These are phyloP conservation scores for Pseudogymnoascus sp. DNA, from an alignment of 2,329 filamentous ascomycete genomes.

Conservation along the genomic window DNA sequence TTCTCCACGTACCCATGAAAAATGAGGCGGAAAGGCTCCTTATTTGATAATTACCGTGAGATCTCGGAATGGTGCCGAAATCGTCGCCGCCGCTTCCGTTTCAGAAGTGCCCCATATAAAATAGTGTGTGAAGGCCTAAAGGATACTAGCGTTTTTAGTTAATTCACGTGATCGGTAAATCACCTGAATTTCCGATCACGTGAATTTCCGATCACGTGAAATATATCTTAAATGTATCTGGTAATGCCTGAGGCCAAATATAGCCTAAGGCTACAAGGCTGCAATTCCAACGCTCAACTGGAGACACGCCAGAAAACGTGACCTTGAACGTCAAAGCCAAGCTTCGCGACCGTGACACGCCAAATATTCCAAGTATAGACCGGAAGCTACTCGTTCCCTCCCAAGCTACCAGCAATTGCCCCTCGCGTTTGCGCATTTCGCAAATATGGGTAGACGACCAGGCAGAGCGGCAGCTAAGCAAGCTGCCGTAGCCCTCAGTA, in stretches of 20 bases:
- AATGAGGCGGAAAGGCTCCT: background rate
- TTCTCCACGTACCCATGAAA: slow-evolving; percentile 2
- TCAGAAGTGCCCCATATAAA: background rate
- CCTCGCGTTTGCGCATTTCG: background rate
- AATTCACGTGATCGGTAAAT: background rate
- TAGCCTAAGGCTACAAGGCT: background rate
- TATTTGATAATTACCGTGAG: background rate
- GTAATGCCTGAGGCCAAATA: background rate
- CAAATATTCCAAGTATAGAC: slow-evolving; percentile 4
- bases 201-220: background rate
- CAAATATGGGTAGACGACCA: slow-evolving; percentile 37
- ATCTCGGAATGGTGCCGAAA: slow-evolving; percentile 2
- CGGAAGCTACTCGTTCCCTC: slow-evolving; percentile 12
- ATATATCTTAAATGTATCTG: too few relatives aligned
- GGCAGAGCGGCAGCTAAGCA: slow-evolving; percentile 46
- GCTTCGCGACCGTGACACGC: slow-evolving; percentile 5
- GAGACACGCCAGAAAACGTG: slow-evolving; percentile 7
- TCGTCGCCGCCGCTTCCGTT: slow-evolving; percentile 1
- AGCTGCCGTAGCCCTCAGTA: slow-evolving; percentile 45
- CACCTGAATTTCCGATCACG: background rate
- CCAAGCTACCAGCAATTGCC: slow-evolving; percentile 3
- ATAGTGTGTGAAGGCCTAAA: background rate
- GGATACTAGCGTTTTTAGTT: background rate
- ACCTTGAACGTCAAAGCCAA: slow-evolving; percentile 5
- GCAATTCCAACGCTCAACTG: background rate